These are phyloP conservation scores for Angophora floribunda DNA, from an alignment of 345 rosid species.

Conservation along the genomic window DNA sequence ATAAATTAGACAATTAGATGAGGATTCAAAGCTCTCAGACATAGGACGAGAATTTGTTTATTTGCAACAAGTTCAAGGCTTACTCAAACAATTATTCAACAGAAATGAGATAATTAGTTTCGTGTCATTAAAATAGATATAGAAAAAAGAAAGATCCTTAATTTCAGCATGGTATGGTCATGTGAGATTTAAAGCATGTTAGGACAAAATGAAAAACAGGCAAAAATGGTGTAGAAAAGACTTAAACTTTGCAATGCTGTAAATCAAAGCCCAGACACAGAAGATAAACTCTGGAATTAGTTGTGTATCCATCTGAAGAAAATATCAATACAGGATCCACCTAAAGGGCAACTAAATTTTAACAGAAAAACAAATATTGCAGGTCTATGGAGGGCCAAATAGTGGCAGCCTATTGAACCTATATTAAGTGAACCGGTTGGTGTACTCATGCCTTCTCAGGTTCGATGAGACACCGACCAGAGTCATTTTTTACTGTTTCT, in stretches of 20 bases:
- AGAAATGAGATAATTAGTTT: neutral
- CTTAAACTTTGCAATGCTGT: neutral
- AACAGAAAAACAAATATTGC: neutral
- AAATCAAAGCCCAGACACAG: neutral
- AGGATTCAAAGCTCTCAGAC: neutral
- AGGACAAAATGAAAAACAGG: neutral
- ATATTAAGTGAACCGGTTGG: neutral
- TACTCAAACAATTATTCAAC: neutral
- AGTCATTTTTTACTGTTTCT: neutral
- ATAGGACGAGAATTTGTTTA: neutral
- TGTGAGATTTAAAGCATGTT: neutral
- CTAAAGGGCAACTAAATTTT: neutral
- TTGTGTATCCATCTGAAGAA: neutral
- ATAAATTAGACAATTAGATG: neutral
- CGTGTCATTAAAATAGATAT: neutral
- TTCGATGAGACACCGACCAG: neutral
- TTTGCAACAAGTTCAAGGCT: neutral
- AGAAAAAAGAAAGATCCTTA: neutral
- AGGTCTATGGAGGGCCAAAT: neutral
- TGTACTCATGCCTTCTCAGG: neutral
- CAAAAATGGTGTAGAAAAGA: neutral
- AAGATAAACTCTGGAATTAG: neutral
- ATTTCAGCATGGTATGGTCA: neutral
- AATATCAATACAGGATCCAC: neutral
- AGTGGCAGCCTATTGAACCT: neutral